Evolutionary conservation across 768 basidiomycete genomes (phyloP), one percentile per base, ranked within the genome.

Genomic region (Tubosaeta sp.): DNA sequence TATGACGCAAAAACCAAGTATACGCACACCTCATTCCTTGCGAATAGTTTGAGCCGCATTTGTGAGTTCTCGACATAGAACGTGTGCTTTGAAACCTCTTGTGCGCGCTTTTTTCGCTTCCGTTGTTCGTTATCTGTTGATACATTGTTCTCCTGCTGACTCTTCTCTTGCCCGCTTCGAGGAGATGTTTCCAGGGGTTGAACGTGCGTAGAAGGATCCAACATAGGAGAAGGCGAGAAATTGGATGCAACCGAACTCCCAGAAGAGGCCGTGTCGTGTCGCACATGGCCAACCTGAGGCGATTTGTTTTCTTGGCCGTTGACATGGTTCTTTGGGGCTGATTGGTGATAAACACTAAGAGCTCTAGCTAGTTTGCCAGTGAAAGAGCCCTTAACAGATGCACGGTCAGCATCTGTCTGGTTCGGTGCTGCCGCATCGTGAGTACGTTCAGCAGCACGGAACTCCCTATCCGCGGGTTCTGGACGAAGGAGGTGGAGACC

Each of bases 1-100:
- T 22, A 11, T 38, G 32, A 29, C 24, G 3, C 16, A 39, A 32
- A 34, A 11, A 29, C 25, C 27, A 18, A 18, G 6, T 1, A 36
- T 2, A 14, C 39, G 48, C 40, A 44, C 40, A 88, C 90, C 72
- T 96, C 90, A 64, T 87, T 95, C 63, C 83, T 84, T 8, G 96
- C 93, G 52, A 82, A 83, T 13, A 97, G 66, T 68, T 94, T 94
- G 57, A 98, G 69, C 48, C 81, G 79, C 78, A 87, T 84, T 69
- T 99, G 95, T 8, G 91, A 86, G 64, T 96, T 97, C 54, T 85
- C 77, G 52, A 99, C 81, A 61, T 90, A 96, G 69, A 98, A 98
- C 1, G 91, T 95, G 69, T 98, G 95, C 59, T 89, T 91, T 35
- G 87, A 90, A 6, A 93, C 86, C 51, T 90, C 85, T 32, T 74